Base-by-base conservation (phyloP, 225 moss, liverwort and hornwort species). In the Polytrichum formosum region DNA sequence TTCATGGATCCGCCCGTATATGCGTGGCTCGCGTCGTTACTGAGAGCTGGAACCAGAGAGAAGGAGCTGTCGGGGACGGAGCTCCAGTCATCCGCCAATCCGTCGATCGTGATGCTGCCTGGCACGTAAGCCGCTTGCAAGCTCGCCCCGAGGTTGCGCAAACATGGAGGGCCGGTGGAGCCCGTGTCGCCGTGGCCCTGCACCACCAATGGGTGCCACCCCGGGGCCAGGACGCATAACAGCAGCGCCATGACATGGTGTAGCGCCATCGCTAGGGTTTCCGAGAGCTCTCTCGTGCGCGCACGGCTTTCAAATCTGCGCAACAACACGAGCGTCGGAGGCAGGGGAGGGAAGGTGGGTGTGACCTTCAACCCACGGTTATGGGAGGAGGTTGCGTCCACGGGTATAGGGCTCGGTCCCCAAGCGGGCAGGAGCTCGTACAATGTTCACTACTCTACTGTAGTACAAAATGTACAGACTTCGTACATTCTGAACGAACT, bases 31-130 rank as follows among this genome's bases (percentile, higher is more conserved):
- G 85, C 26, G 73, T 88, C 88, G 1, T 91, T 79, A 58, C 80
- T 86, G 62, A 85, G 54, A 37, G 98, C 98, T 19, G 74, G 90
- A 55, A 85, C 76, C 76, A 98, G 77, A 2, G 75, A 67, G 66
- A 98, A 92, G 31, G 81, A 75, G 35, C 77, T 73, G 18, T 73
- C 84, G 6, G 53, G 58, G 65, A 98, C 80, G 28, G 69, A 70
- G 66, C 62, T 79, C 98, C 98, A 98, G 56, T 98, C 98, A 8
- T 60, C 65, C 7, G 85, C 69, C 61, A 81, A 55, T 6, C 86
- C 98, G 75, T 98, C 98, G 63, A 98, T 78, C 2, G 94, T 98
- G 81, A 98, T 78, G 25, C 70, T 83, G 19, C 98, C 98, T 3
- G 98, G 91, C 65, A 80, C 70, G 73, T 78, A 98, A 22, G 73